phyloP scores from a whole-genome alignment of 192 early-diverging fungal genomes.

The Coemansia sp. region DNA sequence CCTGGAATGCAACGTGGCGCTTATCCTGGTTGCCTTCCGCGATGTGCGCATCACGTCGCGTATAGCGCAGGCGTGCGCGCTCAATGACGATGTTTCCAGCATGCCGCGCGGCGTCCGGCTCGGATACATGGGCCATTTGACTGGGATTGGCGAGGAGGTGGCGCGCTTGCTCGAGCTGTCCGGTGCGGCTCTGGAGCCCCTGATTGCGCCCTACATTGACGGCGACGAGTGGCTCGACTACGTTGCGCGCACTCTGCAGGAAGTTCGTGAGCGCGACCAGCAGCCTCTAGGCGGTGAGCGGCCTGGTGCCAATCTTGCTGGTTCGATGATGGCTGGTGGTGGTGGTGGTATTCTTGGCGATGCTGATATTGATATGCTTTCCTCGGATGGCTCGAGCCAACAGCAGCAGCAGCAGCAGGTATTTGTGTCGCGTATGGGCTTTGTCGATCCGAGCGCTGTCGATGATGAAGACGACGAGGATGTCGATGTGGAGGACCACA shows the following conservation, averaged over 20 bases:
- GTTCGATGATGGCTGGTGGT: conserved; percentile 6
- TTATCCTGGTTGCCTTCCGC: conserved; percentile 71
- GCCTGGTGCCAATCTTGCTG: conserved; percentile 17
- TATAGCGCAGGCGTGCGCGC: conserved; percentile 80
- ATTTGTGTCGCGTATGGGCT: conserved; percentile 53
- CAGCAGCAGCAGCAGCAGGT: conserved; percentile 12
- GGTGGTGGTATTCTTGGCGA: conserved; percentile 13
- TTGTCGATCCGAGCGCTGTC: conserved; percentile 31
- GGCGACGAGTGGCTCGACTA: conserved; percentile 55
- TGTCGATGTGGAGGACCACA: conserved; percentile 11
- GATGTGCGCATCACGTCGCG: conserved; percentile 82
- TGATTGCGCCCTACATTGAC: conserved; percentile 47
- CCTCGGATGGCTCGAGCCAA: conserved; percentile 14
- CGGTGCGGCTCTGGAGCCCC: conserved; percentile 42
- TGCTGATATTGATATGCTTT: conserved; percentile 23
- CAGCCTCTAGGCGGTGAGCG: conserved; percentile 54
- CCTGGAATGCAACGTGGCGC: conserved; percentile 58
- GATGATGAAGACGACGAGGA: conserved; percentile 30
- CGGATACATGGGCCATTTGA: conserved; percentile 99
- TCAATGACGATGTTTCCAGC: conserved; percentile 77
- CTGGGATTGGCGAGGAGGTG: conserved; percentile 95
- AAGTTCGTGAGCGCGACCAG: conserved; percentile 47
- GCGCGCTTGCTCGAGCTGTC: conserved; percentile 82
- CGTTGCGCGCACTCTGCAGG: conserved; percentile 41
- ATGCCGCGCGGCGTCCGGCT: conserved; percentile 86